Percentiles rank a stretch among this genome's conserved stretches.
These are phyloP conservation scores for Drechslerella dactyloides DNA, from an alignment of 2,329 filamentous ascomycete genomes.

Conservation along the genomic window DNA sequence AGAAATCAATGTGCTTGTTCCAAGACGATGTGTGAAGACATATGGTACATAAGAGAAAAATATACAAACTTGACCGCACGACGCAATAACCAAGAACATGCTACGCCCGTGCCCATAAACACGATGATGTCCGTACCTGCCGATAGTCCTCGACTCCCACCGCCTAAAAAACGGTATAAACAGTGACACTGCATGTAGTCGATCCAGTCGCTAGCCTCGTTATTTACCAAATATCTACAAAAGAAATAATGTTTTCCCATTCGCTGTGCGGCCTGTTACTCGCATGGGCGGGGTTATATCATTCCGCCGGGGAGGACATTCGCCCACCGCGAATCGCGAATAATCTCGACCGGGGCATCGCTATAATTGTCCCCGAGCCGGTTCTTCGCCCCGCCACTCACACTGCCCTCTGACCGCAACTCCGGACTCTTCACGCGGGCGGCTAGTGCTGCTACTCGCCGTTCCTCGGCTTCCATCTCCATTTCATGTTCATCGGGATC, in stretches of 20 bases:
- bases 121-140: background rate
- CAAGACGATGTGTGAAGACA: background rate
- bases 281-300: slow-evolving; percentile 17
- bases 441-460: slow-evolving; percentile 5
- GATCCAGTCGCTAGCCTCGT: slow-evolving; percentile 1
- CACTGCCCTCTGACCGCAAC: background rate
- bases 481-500: slow-evolving; percentile 12
- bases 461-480: slow-evolving; percentile 29
- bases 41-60: background rate
- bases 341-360: slow-evolving; percentile 38
- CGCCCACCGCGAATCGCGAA: slow-evolving; percentile 45
- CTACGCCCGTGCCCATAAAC: slow-evolving; percentile 1
- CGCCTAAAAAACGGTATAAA: background rate
- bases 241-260: background rate
- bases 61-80: background rate
- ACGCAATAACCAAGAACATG: background rate
- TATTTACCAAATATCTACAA: slow-evolving; percentile 4
- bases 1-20: background rate
- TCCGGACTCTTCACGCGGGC: slow-evolving; percentile 18
- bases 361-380: background rate
- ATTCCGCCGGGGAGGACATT: slow-evolving; percentile 46
- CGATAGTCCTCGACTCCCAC: background rate
- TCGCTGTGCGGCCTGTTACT: background rate
- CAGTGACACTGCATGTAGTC: background rate
- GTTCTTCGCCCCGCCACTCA: slow-evolving; percentile 17